Evolutionary conservation across 129 eudicot species (phyloP).

Genomic region (Flaveria brownii): DNA sequence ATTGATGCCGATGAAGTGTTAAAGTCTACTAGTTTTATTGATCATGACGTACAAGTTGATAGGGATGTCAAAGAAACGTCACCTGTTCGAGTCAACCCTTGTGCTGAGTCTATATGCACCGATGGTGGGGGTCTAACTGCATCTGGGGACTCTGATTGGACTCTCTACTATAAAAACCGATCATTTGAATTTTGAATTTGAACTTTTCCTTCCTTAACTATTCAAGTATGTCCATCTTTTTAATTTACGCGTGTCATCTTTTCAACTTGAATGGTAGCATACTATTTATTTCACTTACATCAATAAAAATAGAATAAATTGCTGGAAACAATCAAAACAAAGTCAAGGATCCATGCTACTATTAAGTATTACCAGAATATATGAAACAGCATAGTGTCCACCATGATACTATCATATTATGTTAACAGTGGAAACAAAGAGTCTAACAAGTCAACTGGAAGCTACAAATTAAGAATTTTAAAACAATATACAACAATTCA

Average conservation of each 20-base stretch:
- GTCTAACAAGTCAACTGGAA: background rate
- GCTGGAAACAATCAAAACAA: conserved; percentile 13
- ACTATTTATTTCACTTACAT: conserved; percentile 16
- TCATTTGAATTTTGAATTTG: conserved; percentile 44
- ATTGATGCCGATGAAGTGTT: conserved; percentile 39
- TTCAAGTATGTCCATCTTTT: conserved; percentile 15
- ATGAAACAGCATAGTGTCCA: conserved; percentile 18
- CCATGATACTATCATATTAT: conserved; percentile 8
- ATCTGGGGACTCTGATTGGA: conserved; percentile 74
- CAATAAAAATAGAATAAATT: conserved; percentile 11
- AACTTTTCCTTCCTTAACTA: conserved; percentile 25
- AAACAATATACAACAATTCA: conserved; percentile 39
- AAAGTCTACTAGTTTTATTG: conserved; percentile 42
- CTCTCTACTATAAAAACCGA: conserved; percentile 45
- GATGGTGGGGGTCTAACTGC: conserved; percentile 57
- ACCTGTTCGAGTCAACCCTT: conserved; percentile 36
- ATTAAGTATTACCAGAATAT: conserved; percentile 24
- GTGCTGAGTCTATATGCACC: conserved; percentile 64
- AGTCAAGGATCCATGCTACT: conserved; percentile 18
- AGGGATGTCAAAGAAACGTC: conserved; percentile 31
- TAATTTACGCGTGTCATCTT: conserved; percentile 17
- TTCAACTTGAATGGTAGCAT: conserved; percentile 9
- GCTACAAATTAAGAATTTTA: conserved; percentile 32
- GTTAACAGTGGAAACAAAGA: conserved; percentile 7
- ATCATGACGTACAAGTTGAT: conserved; percentile 33